These are phyloP conservation scores for Tolypocladium amazonense DNA, from an alignment of 2,329 filamentous ascomycete genomes.

Conservation along the genomic window DNA sequence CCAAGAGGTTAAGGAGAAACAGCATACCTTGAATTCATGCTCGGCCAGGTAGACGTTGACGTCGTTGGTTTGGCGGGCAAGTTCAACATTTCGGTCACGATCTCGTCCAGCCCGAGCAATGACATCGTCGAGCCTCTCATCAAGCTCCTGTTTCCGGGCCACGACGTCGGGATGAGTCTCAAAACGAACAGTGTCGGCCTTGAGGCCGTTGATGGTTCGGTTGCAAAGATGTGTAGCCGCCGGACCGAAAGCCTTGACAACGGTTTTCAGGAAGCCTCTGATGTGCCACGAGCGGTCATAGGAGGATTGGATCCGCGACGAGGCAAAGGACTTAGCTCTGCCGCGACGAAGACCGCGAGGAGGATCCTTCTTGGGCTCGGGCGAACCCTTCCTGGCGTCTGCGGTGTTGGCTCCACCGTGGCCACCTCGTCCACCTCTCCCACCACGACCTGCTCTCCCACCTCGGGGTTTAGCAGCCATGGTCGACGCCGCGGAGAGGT, in stretches of 20 bases:
- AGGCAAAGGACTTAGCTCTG: conserved; percentile 45
- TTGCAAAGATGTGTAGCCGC: conserved; percentile 56
- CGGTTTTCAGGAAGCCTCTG: conserved; percentile 52
- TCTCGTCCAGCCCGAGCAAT: not conserved
- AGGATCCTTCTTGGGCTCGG: conserved; percentile 18
- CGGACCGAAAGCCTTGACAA: conserved; percentile 52
- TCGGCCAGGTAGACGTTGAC: not conserved
- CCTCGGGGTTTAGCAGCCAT: not conserved
- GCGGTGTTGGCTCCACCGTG: not conserved
- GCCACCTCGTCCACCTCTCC: not conserved
- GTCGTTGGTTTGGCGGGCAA: not conserved
- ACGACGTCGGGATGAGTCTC: not conserved
- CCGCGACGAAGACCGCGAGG: conserved; percentile 30
- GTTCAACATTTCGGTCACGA: not conserved
- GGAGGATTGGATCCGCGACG: conserved; percentile 43
- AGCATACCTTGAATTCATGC: not conserved
- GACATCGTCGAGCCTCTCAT: conserved; percentile 10
- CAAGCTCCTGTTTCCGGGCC: conserved; percentile 13
- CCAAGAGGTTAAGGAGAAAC: not conserved
- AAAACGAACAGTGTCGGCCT: conserved; percentile 33
- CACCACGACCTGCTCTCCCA: not conserved
- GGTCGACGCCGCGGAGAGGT: not conserved
- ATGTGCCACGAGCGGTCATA: conserved; percentile 56
- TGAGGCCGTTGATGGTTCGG: conserved; percentile 45
- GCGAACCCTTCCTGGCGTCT: not conserved